A percentile compares a stretch with the other conserved stretches of the same genome.
These are phyloP conservation scores for Colletotrichum sp. DNA, from an alignment of 2,329 filamentous ascomycete species.

Conservation along the genomic window DNA sequence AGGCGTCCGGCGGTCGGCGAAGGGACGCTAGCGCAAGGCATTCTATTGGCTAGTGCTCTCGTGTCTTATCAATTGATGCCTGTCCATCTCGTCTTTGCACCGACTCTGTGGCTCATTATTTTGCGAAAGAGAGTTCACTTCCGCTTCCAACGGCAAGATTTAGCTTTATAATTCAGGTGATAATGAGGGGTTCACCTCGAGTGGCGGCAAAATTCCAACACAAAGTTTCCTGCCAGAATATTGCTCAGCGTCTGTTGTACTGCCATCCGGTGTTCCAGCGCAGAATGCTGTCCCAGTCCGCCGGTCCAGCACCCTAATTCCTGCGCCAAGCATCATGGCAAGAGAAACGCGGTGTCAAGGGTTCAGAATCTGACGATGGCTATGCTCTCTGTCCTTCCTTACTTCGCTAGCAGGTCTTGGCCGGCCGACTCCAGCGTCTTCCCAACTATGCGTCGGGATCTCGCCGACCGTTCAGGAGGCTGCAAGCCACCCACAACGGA, in stretches of 20 bases:
- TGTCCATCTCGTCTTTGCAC: not conserved
- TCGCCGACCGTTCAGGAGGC: not conserved
- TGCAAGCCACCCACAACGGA: not conserved
- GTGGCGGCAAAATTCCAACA: not conserved
- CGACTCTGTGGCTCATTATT: not conserved
- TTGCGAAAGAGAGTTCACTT: not conserved
- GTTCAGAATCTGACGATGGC: not conserved
- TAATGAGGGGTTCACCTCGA: not conserved
- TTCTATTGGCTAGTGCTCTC: not conserved
- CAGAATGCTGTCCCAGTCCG: not conserved
- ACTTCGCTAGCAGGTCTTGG: not conserved
- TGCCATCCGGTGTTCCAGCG: not conserved
- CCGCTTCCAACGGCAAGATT: not conserved
- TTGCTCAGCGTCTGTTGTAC: not conserved
- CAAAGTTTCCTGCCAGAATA: not conserved
- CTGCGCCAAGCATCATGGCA: not conserved
- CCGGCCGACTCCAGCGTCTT: not conserved
- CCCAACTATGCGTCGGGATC: not conserved
- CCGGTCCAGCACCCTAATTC: not conserved
- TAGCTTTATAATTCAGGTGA: not conserved
- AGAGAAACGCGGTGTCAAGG: not conserved
- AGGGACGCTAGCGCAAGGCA: not conserved
- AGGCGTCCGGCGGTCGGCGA: not conserved
- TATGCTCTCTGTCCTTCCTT: not conserved
- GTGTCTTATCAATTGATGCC: not conserved